phyloP scores from a whole-genome alignment of 768 basidiomycete genomes.

The Phylloporus sp. region DNA sequence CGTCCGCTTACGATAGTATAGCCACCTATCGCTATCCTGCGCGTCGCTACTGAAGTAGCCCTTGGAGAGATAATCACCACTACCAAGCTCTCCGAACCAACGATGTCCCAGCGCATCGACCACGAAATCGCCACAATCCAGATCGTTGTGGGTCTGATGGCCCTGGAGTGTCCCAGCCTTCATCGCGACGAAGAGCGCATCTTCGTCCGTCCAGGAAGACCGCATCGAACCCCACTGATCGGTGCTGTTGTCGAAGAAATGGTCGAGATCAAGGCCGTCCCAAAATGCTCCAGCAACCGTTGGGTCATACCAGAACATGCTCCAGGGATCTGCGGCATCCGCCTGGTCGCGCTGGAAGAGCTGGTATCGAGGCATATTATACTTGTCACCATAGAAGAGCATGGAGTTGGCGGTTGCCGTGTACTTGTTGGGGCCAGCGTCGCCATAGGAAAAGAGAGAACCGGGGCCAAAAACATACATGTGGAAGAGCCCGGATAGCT shows the following conservation, averaged over 20 bases:
- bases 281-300: slow-evolving; percentile 84
- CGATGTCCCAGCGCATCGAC: slow-evolving; percentile 89
- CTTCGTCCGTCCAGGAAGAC: slow-evolving; percentile 84
- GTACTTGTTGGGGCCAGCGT: slow-evolving; percentile 84
- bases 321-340: slow-evolving; percentile 80
- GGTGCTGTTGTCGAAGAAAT: slow-evolving; percentile 63
- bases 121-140: slow-evolving; percentile 94
- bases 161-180: slow-evolving; percentile 78
- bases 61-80: slow-evolving; percentile 71
- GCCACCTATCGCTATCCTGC: slow-evolving; percentile 72
- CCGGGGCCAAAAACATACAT: slow-evolving; percentile 84
- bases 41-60: slow-evolving; percentile 75
- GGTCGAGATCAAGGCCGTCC: slow-evolving; percentile 78
- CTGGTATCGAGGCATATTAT: slow-evolving; percentile 64
- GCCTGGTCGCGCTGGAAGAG: slow-evolving; percentile 88
- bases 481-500: slow-evolving; percentile 77
- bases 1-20: slow-evolving; percentile 94
- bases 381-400: slow-evolving; percentile 69
- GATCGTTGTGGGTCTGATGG: slow-evolving; percentile 93
- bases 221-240: slow-evolving; percentile 92
- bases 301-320: slow-evolving; percentile 94
- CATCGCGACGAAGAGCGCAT: slow-evolving; percentile 80
- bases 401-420: slow-evolving; percentile 89
- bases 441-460: slow-evolving; percentile 68
- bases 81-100: slow-evolving; percentile 94